Evolutionary conservation across 2,329 filamentous ascomycete genomes (phyloP).

Genomic region (Alternaria conjuncta): DNA sequence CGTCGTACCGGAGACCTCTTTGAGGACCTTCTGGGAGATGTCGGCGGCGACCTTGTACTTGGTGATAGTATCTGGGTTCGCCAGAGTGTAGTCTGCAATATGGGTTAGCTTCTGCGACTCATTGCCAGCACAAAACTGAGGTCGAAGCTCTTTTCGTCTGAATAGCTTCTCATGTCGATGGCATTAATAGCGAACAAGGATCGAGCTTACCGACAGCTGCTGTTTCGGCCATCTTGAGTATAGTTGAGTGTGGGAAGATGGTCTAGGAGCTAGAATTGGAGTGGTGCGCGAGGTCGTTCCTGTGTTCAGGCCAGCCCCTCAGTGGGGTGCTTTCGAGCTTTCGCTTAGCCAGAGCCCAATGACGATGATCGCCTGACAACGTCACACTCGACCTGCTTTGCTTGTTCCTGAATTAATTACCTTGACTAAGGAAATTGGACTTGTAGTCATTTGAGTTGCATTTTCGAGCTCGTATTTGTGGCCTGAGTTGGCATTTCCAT

Average conservation of each 20-base stretch:
- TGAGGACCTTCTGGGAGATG: conserved; percentile 95
- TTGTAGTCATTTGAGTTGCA: neutral
- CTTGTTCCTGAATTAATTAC: neutral
- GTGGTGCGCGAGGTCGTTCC: conserved; percentile 31
- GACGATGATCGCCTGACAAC: conserved; percentile 24
- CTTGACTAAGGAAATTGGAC: conserved; percentile 7
- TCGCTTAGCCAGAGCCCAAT: conserved; percentile 42
- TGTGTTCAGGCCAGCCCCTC: conserved; percentile 45
- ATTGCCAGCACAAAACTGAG: conserved; percentile 19
- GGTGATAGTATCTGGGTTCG: conserved; percentile 92
- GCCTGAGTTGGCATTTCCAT: neutral
- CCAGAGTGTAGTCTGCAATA: conserved; percentile 79
- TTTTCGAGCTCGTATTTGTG: neutral
- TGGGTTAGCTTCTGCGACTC: conserved; percentile 35
- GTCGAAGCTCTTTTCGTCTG: conserved; percentile 9
- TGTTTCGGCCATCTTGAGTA: conserved; percentile 46
- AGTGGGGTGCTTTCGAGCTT: conserved; percentile 30
- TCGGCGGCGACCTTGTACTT: conserved; percentile 98
- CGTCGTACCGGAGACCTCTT: conserved; percentile 70
- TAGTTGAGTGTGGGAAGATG: conserved; percentile 27
- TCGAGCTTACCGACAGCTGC: conserved; percentile 36
- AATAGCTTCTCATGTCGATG: neutral
- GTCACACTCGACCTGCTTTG: conserved; percentile 11
- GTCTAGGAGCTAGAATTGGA: conserved; percentile 30
- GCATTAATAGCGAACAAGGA: neutral